Evolutionary conservation across 768 basidiomycete species (phyloP), one percentile per base, ranked within the genome.

Genomic region (Hericium coralloides): DNA sequence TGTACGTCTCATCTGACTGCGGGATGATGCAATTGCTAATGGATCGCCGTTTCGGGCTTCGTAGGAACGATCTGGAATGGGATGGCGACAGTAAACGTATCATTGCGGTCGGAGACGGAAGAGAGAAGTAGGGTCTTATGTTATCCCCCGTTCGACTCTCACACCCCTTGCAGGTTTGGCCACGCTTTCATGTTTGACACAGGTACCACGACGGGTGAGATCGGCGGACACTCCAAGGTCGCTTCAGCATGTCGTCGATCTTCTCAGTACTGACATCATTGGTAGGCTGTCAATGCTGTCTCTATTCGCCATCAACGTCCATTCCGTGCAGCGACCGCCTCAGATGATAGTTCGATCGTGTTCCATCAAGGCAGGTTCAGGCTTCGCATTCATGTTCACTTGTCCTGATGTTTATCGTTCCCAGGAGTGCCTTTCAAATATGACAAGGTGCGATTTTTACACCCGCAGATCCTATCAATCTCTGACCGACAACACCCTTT

Each of bases 51-150:
- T 41, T 12, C 31, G 9, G 18, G 31, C 47, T 17, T 12, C 56
- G 15, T 62, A 92, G 94, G 62, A 94, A 94, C 63, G 95, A 98
- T 71, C 80, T 98, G 20, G 87, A 87, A 12, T 98, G 95, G 95
- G 95, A 98, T 65, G 89, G 89, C 1, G 95, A 98, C 70, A 92
- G 89, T 66, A 95, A 97, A 69, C 81, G 95, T n/a, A 88, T 98
- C 57, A 89, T 98, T 51, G 91, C 87, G 7, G 95, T 91, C 12
- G 95, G 95, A 54, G 92, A 95, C 61, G 94, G 94, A 38, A 79
- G 84, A 58, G 95, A 94, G 65, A 92, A 88, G 92, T 93, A 55
- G 47, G 69, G 59, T 9, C 18, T 22, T 43, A n/a, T 3, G 22
- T 22, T 6, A 2, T 43, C 10, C 18, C n/a, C 48, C 36, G 12